phyloP scores from a whole-genome alignment of 1,139 yeast genomes.

The Scheffersomyces cryptocercus region DNA sequence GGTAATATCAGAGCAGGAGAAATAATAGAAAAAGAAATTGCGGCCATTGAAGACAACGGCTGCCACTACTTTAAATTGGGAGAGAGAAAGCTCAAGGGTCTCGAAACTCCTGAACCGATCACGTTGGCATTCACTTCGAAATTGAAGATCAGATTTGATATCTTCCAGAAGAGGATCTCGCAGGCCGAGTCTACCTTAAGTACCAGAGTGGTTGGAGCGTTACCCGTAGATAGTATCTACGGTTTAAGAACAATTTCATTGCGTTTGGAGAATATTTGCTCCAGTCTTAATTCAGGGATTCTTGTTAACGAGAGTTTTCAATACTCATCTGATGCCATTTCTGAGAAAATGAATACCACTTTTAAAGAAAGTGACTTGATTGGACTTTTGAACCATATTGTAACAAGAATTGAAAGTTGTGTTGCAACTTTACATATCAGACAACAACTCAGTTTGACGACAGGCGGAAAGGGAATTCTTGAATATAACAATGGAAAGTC shows the following conservation, averaged over 20 bases:
- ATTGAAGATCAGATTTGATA: constrained; percentile 57
- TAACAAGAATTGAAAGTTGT: constrained; percentile 64
- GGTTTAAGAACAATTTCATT: constrained; percentile 50
- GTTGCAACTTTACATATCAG: constrained; percentile 37
- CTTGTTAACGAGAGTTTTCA: constrained; percentile 28
- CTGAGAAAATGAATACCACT: constrained; percentile 20
- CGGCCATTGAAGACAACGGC: constrained; percentile 67
- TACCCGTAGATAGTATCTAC: constrained; percentile 47
- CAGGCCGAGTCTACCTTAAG: constrained; percentile 16
- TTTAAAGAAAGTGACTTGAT: constrained; percentile 41
- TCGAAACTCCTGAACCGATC: constrained; percentile 89
- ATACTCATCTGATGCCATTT: constrained; percentile 26
- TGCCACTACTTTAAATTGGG: constrained; percentile 74
- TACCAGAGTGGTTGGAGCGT: constrained; percentile 36
- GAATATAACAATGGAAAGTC: constrained; percentile 23
- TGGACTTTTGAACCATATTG: constrained; percentile 59
- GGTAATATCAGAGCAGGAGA: constrained; percentile 64
- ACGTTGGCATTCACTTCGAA: constrained; percentile 75
- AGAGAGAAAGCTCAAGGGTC: constrained; percentile 86
- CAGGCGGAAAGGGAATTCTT: constrained; percentile 26
- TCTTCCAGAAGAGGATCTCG: constrained; percentile 34
- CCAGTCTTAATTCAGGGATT: constrained; percentile 31
- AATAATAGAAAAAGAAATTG: constrained; percentile 66
- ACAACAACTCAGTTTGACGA: constrained; percentile 28
- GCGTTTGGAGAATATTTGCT: constrained; percentile 51